Evolutionary conservation across 2,329 filamentous ascomycete genomes (phyloP).

Genomic region (Fusarium sp.): DNA sequence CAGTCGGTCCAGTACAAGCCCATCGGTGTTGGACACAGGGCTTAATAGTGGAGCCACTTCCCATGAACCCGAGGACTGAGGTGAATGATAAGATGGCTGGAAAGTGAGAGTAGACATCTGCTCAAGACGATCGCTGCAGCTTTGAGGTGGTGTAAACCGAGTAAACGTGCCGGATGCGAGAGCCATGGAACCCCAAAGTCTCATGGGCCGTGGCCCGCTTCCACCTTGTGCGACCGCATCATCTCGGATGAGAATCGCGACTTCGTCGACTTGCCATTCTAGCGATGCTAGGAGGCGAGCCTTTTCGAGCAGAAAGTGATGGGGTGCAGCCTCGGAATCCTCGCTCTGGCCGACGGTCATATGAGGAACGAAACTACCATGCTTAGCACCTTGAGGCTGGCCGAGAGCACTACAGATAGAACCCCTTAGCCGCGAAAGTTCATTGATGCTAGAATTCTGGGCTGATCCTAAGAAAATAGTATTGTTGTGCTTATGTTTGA

Average conservation of each 20-base stretch:
- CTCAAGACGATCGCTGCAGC: constrained; percentile 14
- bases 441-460: constrained; percentile 11
- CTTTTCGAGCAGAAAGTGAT: constrained; percentile 68
- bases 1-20: constrained; percentile 41
- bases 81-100: constrained; percentile 34
- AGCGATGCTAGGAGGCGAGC: constrained; percentile 63
- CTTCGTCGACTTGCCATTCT: constrained; percentile 63
- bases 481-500: constrained; percentile 64
- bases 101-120: constrained; percentile 1
- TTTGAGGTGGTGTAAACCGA: constrained; percentile 5
- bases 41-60: constrained; percentile 4
- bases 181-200: constrained; percentile 67
- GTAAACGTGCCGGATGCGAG: constrained; percentile 44
- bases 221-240: constrained; percentile 48
- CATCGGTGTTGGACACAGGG: background rate
- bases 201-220: constrained; percentile 65
- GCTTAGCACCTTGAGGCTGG: constrained; percentile 29
- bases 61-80: constrained; percentile 10
- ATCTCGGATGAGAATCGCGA: constrained; percentile 70
- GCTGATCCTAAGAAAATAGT: constrained; percentile 63
- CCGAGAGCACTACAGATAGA: constrained; percentile 57
- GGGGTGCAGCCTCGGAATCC: constrained; percentile 60
- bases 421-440: constrained; percentile 55
- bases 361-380: constrained; percentile 60
- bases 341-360: constrained; percentile 74